phyloP scores from a whole-genome alignment of 2,329 filamentous ascomycete genomes.

The Hypoxylon sp. region DNA sequence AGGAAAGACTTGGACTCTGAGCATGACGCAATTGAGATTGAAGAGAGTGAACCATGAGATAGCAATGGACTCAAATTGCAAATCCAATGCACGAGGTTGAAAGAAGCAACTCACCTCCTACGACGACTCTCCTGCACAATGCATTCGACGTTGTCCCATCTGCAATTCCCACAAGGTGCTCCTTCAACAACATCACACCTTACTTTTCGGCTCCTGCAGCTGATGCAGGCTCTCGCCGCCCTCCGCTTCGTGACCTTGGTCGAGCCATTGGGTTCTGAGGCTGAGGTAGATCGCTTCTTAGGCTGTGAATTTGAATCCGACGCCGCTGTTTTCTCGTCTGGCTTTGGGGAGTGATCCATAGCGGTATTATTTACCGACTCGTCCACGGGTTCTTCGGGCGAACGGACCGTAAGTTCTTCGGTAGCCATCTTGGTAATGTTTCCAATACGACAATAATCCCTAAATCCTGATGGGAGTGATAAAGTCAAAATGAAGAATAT shows the following conservation, averaged over 20 bases:
- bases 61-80: conserved; percentile 16
- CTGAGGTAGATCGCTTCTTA: conserved; percentile 53
- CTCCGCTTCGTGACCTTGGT: conserved; percentile 78
- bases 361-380: conserved; percentile 38
- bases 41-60: conserved; percentile 34
- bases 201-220: conserved; percentile 87
- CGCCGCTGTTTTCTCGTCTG: conserved; percentile 28
- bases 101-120: conserved; percentile 76
- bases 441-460: conserved; percentile 26
- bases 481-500: conserved; percentile 21
- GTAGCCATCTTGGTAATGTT: conserved; percentile 43
- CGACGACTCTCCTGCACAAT: conserved; percentile 84
- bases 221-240: conserved; percentile 89
- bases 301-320: conserved; percentile 41
- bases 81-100: conserved; percentile 14
- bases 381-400: conserved; percentile 46
- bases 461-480: conserved; percentile 13
- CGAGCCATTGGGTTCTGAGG: conserved; percentile 53
- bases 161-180: conserved; percentile 88
- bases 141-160: conserved; percentile 83
- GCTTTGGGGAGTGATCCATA: conserved; percentile 39
- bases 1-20: conserved; percentile 28
- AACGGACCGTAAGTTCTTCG: conserved; percentile 47
- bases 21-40: conserved; percentile 39
- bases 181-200: conserved; percentile 94